Evolutionary conservation across 108 stramenopile species (phyloP), one percentile per base, ranked within the genome.

Genomic region (Aurantiochytrium sp.): DNA sequence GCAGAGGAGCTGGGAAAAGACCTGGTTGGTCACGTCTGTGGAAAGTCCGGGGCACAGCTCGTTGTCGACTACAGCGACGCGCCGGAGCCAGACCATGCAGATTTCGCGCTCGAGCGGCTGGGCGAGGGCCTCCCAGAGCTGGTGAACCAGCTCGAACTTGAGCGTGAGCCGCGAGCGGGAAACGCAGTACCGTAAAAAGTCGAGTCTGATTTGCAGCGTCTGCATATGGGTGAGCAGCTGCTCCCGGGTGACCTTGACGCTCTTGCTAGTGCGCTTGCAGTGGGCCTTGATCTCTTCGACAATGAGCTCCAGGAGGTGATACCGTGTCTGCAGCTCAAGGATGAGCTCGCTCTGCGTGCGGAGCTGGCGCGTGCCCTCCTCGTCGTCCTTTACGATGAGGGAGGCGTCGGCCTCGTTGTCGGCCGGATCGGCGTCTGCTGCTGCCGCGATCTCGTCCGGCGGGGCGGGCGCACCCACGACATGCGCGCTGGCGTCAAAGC

Each of bases 241-340:
- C 39, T 81, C 73, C 45, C 73, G 73, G 6, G 73, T 81, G 1
- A 30, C 42, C 45, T 81, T 81, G 0, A 48, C 45, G 73, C 39
- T 81, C 45, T 6, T 81, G 27, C 34, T 30, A 6, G 59, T 65
- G 22, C 59, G 59, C 8, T 24, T 37, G 45, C 73, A 81, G 45
- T 81, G 73, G n/a, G 73, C 45, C 24, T 81, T 81, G 45, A 48
- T 81, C 24, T 81, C 73, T 30, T 81, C 73, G 27, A 81, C 73
- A 41, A 81, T 24, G n/a, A 81, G 45, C 45, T 81, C 73, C 8
- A 81, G 73, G 19, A 81, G 30, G 10, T 81, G 50, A 24, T 81
- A 81, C 10, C 73, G 73, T 12, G 50, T 24, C 45, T 81, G 24
- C 6, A 81, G 73, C 2, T 41, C 39, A 0, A 81, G n/a, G 39